phyloP scores from a whole-genome alignment of 2,329 filamentous ascomycete genomes.

The Biscogniauxia mediterranea region DNA sequence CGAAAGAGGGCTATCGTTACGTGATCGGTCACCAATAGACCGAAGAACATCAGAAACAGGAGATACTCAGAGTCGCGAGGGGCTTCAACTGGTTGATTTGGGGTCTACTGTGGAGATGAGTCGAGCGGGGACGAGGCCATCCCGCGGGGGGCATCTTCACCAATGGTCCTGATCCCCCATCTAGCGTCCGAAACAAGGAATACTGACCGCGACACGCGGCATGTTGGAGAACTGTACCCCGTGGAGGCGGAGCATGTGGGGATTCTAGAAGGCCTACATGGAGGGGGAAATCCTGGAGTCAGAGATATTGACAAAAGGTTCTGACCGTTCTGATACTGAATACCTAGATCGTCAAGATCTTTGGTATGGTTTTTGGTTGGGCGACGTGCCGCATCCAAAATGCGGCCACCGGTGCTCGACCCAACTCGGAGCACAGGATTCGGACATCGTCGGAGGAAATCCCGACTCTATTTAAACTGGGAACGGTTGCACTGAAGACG shows the following conservation, averaged over 20 bases:
- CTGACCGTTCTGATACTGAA: neutral
- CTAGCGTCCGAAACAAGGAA: neutral
- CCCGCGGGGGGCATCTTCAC: neutral
- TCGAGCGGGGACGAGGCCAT: neutral
- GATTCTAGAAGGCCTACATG: neutral
- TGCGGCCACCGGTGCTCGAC: neutral
- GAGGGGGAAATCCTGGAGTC: neutral
- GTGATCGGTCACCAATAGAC: neutral
- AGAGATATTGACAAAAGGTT: neutral
- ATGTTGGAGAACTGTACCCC: neutral
- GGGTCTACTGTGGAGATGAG: neutral
- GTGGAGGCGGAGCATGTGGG: neutral
- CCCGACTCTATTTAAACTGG: neutral
- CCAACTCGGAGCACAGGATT: neutral
- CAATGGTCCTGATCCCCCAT: neutral
- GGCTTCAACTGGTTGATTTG: neutral
- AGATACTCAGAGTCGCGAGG: neutral
- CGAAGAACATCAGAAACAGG: neutral
- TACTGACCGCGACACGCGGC: neutral
- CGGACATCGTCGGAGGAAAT: neutral
- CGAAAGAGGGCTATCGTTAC: neutral
- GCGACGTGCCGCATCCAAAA: neutral
- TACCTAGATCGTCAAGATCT: neutral
- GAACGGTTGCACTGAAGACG: neutral
- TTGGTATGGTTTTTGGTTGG: neutral